Base-by-base conservation (phyloP, 345 rosid genomes). In the Mangifera indica region DNA sequence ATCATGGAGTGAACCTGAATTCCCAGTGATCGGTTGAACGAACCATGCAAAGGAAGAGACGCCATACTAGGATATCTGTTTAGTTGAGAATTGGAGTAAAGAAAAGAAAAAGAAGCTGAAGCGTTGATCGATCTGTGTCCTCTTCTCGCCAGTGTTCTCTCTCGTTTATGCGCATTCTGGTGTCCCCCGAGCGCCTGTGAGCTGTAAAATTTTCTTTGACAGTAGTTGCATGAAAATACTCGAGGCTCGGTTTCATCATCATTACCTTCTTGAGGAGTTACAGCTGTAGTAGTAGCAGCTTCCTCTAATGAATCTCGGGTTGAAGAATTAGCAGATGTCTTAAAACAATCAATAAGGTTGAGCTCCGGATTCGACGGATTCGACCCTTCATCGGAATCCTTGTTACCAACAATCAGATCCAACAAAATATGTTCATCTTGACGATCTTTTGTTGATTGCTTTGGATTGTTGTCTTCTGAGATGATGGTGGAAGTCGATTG, bases 161-260 rank as follows among this genome's bases (percentile, higher is more conserved):
- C 98, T 20, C 94, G 86, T 76, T 91, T 93, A 37, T 93, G 97
- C 0, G 96, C 98, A 73, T 93, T 93, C 82, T 93, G 98, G 72
- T 93, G 98, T 3, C 98, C 98, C 0, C 98, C 98, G 42, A 91
- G 84, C 49, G 98, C 98, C 77, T 93, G 98, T 29, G 98, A 93
- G 76, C 98, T 91, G 40, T 91, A 91, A 77, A 93, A 93, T 83
- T 90, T 90, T 71, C 98, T 84, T 80, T 87, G 96, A 79, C 98
- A 93, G 64, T 85, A 93, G 70, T 93, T 93, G 80, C 98, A 93
- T 0, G 94, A 86, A 77, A 93, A 93, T 2, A 90, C 84, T 66
- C 97, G 74, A 13, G 84, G 83, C 81, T 86, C 93, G 4, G 80
- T 72, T 79, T 82, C 83, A 13, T 79, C 66, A 51, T 48, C 26